Base-by-base conservation (phyloP, 163 green algal genomes). In the Scenedesmus sp. region DNA sequence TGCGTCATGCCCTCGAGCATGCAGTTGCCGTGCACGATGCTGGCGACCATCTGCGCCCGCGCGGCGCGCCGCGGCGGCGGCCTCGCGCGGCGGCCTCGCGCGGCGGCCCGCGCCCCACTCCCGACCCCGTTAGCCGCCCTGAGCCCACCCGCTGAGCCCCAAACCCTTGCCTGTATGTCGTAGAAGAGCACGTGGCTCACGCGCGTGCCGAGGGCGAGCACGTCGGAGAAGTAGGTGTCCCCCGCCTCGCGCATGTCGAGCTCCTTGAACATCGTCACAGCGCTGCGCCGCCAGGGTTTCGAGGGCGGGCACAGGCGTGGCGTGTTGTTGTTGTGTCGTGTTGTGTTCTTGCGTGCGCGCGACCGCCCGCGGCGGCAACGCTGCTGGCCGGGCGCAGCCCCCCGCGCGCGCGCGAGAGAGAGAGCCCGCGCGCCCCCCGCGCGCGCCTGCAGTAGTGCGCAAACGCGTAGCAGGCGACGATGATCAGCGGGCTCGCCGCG, bases 141-240 rank as follows among this genome's bases (percentile, higher is more conserved):
- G n/a, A n/a, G n/a, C n/a, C n/a, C n/a, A n/a, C n/a, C n/a, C n/a
- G n/a, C n/a, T n/a, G n/a, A n/a, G n/a, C n/a, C n/a, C n/a, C n/a
- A n/a, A n/a, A n/a, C n/a, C n/a, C n/a, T n/a, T n/a, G n/a, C n/a
- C 56, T 83, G 75, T 28, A 83, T 77, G 75, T 83, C 75, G 44
- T 71, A 77, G 28, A 83, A 77, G 42, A 83, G 64, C 54, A 83
- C 75, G 60, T 83, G 64, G 42, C 77, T 13, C 20, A 66, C 36
- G 39, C 75, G 45, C 56, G 63, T 31, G 24, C 69, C 69, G 42
- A 83, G 53, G 17, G 33, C 56, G 14, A 83, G 22, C 20, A 83
- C 64, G 45, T 83, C 75, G 31, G 28, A 42, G 48, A 83, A 83
- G 31, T 72, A 83, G 28, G 64, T 77, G 75, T 56, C 64, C 0